A percentile compares a stretch with the other conserved stretches of the same genome.
Conservation (phyloP, 106 monocot genomes). For the Agapanthus africanus region DNA sequence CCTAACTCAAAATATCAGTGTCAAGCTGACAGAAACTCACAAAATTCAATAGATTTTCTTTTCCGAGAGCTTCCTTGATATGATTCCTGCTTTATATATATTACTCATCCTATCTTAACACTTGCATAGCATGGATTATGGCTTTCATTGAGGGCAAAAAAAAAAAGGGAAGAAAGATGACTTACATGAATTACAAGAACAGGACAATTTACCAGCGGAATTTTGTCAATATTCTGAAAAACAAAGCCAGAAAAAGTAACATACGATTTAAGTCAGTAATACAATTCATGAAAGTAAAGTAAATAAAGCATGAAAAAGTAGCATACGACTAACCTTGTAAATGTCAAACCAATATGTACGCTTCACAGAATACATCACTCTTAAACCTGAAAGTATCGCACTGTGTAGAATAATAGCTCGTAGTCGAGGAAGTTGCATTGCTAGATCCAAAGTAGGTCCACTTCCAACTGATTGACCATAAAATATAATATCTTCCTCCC, state of each 20-base stretch:
- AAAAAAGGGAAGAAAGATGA: neutral
- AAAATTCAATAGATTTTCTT: no score
- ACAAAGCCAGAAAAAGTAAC: neutral
- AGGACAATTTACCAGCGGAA: constrained; percentile 9
- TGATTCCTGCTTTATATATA: no score
- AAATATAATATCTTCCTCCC: constrained; percentile 17
- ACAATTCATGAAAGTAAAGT: no score
- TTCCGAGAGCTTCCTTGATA: no score
- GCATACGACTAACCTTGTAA: constrained; percentile 15
- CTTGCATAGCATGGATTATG: no score
- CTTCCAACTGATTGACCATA: constrained; percentile 22
- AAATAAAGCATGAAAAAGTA: no score
- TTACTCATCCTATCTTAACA: no score
- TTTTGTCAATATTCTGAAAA: constrained; percentile 16
- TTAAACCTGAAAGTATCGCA: constrained; percentile 22
- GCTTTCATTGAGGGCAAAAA: no score
- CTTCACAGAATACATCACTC: constrained; percentile 25
- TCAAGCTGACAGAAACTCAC: no score
- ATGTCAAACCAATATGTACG: constrained; percentile 30
- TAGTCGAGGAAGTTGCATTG: constrained; percentile 8
- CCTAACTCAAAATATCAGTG: no score
- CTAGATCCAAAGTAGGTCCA: constrained; percentile 19
- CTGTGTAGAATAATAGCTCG: constrained; percentile 24
- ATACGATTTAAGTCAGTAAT: no score
- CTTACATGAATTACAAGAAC: constrained; percentile 14